Percentiles rank a stretch among this genome's conserved stretches.
These are phyloP conservation scores for Zea luxurians DNA, from an alignment of 176 grass and related monocot genomes.

Conservation along the genomic window DNA sequence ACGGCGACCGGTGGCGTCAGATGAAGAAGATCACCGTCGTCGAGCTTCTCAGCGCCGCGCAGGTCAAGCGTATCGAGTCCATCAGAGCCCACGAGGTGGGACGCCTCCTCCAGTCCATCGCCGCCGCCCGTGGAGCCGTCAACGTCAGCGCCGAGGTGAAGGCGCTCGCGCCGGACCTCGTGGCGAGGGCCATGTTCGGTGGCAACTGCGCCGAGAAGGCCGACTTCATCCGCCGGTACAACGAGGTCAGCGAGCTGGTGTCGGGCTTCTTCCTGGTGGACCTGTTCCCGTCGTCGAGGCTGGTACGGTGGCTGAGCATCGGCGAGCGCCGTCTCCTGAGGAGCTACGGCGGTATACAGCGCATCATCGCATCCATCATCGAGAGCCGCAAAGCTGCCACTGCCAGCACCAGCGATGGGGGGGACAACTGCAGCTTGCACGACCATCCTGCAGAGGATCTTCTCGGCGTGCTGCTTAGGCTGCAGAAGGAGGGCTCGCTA, in stretches of 20 bases:
- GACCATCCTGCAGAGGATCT: background rate
- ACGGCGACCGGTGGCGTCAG: background rate
- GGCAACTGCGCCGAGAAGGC: background rate
- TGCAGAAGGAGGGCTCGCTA: slow-evolving; percentile 8
- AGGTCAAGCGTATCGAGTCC: slow-evolving; percentile 21
- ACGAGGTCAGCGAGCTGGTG: background rate
- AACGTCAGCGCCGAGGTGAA: slow-evolving; percentile 17
- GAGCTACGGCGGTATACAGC: background rate
- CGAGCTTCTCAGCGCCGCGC: slow-evolving; percentile 14
- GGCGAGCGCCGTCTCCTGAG: background rate
- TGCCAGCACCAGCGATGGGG: too few species aligned
- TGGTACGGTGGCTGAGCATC: slow-evolving; percentile 10
- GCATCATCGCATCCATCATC: background rate
- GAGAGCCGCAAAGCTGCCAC: background rate
- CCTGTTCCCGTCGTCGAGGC: slow-evolving; percentile 35
- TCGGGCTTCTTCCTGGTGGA: background rate
- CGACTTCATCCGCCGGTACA: background rate
- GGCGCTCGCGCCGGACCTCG: background rate
- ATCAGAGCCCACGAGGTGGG: background rate
- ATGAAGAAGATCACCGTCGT: slow-evolving; percentile 14
- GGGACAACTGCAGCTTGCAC: background rate
- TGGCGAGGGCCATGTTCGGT: slow-evolving; percentile 20
- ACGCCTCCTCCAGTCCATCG: background rate
- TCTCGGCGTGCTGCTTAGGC: slow-evolving; percentile 13
- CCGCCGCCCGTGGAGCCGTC: background rate